Conservation (phyloP, 2,329 filamentous ascomycete species). For the Pochonia chlamydosporia region DNA sequence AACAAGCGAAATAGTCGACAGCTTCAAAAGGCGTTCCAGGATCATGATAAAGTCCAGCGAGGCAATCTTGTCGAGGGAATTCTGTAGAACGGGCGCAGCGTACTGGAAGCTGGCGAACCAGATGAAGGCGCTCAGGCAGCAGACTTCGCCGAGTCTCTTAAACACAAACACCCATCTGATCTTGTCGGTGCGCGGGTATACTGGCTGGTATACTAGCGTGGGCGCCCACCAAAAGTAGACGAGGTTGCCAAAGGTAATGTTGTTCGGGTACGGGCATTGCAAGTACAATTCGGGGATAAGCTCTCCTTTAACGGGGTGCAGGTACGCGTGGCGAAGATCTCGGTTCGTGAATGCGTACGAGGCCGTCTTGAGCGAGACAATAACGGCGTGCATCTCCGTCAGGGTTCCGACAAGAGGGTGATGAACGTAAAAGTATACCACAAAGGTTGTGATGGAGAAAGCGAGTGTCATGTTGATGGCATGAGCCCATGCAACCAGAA, state of each 20-base stretch:
- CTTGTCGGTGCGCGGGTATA: slow-evolving; percentile 77
- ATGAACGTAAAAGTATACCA: slow-evolving; percentile 86
- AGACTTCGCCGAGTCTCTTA: slow-evolving; percentile 74
- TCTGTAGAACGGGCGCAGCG: slow-evolving; percentile 79
- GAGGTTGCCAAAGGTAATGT: slow-evolving; percentile 83
- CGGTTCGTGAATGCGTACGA: slow-evolving; percentile 97
- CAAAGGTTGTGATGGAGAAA: slow-evolving; percentile 71
- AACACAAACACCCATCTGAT: slow-evolving; percentile 85
- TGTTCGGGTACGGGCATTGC: slow-evolving; percentile 79
- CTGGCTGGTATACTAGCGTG: slow-evolving; percentile 92
- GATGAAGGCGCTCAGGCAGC: slow-evolving; percentile 78
- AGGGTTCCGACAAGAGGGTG: slow-evolving; percentile 91
- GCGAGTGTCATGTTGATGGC: slow-evolving; percentile 78
- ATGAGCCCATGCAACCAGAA: slow-evolving; percentile 72
- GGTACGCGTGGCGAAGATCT: slow-evolving; percentile 83
- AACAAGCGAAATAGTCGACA: slow-evolving; percentile 89
- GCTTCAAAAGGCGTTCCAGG: slow-evolving; percentile 83
- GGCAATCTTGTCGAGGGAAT: slow-evolving; percentile 83
- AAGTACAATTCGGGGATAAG: slow-evolving; percentile 77
- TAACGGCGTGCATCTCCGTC: slow-evolving; percentile 84
- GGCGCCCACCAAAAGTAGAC: slow-evolving; percentile 98
- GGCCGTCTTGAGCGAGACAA: slow-evolving; percentile 93
- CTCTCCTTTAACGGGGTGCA: slow-evolving; percentile 66
- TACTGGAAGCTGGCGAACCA: slow-evolving; percentile 96
- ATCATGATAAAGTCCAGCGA: slow-evolving; percentile 76